Percentiles rank a stretch among this genome's conserved stretches.
Conservation (phyloP, 768 basidiomycete species). For the Russula olivacea region DNA sequence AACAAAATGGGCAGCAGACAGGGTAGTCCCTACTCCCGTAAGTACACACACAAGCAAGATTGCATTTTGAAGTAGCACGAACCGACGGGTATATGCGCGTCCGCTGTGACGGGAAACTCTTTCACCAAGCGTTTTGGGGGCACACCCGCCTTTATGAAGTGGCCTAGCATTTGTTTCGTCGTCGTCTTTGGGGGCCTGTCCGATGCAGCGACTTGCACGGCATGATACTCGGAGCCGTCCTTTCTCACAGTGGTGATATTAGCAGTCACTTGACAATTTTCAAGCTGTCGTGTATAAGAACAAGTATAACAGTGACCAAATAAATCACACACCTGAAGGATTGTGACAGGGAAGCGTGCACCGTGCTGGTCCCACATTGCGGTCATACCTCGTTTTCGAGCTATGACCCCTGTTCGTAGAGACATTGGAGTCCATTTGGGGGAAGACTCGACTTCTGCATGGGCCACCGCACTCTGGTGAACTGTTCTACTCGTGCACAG, state of each 20-base stretch:
- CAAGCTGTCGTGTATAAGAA: constrained; percentile 45
- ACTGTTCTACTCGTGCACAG: constrained; percentile 37
- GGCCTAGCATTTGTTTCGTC: constrained; percentile 77
- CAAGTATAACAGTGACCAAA: not conserved
- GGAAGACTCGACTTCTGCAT: constrained; percentile 32
- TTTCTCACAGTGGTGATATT: constrained; percentile 61
- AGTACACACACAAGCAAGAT: not conserved
- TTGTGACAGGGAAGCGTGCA: constrained; percentile 81
- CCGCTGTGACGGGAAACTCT: constrained; percentile 83
- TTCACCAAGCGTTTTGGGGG: constrained; percentile 76
- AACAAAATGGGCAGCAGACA: constrained; percentile 92
- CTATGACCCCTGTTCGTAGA: constrained; percentile 86
- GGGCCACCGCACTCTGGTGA: constrained; percentile 38
- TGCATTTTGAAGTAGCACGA: constrained; percentile 29
- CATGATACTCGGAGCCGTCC: constrained; percentile 73
- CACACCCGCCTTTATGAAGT: constrained; percentile 80
- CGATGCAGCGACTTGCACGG: constrained; percentile 88
- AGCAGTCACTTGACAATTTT: constrained; percentile 85
- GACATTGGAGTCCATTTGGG: constrained; percentile 80
- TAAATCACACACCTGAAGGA: constrained; percentile 68
- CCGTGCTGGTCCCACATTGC: constrained; percentile 90
- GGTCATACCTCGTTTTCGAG: constrained; percentile 94
- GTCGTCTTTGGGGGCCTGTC: constrained; percentile 67
- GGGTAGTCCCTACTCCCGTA: constrained; percentile 58
- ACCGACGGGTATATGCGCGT: constrained; percentile 90